Evolutionary conservation across 2,329 filamentous ascomycete genomes (phyloP).

Genomic region (Diplodia mutila): DNA sequence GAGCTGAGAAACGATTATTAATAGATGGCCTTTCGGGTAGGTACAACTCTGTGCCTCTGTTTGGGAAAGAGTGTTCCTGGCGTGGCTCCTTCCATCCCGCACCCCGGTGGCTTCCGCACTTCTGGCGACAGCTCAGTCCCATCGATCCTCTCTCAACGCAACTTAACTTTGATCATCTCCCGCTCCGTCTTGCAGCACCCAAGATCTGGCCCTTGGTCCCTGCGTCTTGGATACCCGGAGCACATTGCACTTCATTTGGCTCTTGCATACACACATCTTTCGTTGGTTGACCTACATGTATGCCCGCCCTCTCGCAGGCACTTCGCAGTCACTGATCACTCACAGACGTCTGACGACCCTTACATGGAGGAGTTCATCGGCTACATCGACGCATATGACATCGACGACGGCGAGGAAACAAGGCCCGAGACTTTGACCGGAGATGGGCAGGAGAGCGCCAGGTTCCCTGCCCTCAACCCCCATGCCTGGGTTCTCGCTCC

Average conservation of each 20-base stretch:
- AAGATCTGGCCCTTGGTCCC: background rate
- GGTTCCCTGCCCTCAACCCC: conserved; percentile 10
- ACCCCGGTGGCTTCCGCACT: background rate
- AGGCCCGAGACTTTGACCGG: background rate
- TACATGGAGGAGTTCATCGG: conserved; percentile 22
- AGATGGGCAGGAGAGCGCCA: conserved; percentile 12
- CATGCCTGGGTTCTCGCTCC: conserved; percentile 14
- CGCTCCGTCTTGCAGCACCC: background rate
- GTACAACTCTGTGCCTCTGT: background rate
- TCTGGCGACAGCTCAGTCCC: background rate
- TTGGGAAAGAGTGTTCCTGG: background rate
- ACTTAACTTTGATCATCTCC: conserved; percentile 6
- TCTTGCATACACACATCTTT: background rate
- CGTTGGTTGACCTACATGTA: background rate
- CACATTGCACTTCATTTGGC: background rate
- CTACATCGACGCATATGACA: conserved; percentile 17
- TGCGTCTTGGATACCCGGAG: conserved; percentile 2
- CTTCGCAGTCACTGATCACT: background rate
- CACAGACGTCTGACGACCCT: background rate
- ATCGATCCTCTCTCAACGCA: background rate
- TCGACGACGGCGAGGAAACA: conserved; percentile 3
- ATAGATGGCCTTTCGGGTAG: background rate
- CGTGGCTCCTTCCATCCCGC: background rate
- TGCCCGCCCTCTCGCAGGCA: no score
- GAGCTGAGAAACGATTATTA: background rate